A percentile compares a stretch with the other conserved stretches of the same genome.
Conservation (phyloP, 345 rosid species). For the Zanthoxylum bungeanum region DNA sequence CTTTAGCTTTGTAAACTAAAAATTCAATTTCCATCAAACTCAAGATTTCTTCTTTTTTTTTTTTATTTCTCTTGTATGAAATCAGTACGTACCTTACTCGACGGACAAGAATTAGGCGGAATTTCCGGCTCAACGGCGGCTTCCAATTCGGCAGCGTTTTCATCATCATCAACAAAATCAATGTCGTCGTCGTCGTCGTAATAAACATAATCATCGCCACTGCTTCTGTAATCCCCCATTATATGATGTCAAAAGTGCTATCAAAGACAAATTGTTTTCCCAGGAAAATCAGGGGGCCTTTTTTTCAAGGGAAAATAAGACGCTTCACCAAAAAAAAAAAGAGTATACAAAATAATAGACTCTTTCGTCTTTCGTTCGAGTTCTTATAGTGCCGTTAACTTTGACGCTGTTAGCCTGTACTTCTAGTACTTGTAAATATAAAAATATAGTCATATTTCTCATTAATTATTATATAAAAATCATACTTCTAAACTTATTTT, state of each 20-base stretch:
- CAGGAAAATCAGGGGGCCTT: neutral
- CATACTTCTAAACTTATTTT: too few relatives aligned
- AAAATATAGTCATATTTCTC: too few relatives aligned
- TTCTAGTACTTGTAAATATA: too few relatives aligned
- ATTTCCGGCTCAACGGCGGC: neutral
- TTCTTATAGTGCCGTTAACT: neutral
- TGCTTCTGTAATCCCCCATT: slow-evolving; percentile 11
- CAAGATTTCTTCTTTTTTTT: neutral
- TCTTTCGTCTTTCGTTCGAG: neutral
- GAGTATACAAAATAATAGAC: neutral
- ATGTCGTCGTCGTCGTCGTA: neutral
- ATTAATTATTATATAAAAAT: too few relatives aligned
- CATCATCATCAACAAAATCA: neutral
- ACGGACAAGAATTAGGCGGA: neutral
- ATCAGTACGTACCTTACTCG: slow-evolving; percentile 3
- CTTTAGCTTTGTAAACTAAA: neutral
- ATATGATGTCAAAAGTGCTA: neutral
- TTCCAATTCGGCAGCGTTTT: neutral
- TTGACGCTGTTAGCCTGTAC: neutral
- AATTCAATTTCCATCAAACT: neutral
- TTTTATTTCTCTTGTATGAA: neutral
- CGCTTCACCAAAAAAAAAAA: neutral
- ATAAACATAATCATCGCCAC: slow-evolving; percentile 4
- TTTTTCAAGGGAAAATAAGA: neutral
- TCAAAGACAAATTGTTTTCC: neutral